Evolutionary conservation across 2,329 filamentous ascomycete species (phyloP).

Genomic region (Cercospora brassicicola): DNA sequence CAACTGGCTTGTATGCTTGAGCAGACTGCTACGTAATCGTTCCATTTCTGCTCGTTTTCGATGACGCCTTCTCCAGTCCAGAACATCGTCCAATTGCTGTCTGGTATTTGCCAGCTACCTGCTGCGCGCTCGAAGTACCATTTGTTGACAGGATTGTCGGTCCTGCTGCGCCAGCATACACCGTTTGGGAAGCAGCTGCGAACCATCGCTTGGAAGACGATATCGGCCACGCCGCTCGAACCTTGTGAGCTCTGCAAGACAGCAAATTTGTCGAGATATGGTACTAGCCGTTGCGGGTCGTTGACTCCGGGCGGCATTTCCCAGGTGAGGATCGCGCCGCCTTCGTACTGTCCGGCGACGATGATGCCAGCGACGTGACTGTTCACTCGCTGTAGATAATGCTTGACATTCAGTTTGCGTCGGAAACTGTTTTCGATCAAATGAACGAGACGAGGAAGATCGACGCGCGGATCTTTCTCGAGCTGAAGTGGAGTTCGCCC

Average conservation of each 20-base stretch:
- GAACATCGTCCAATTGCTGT: constrained; percentile 96
- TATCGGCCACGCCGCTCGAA: constrained; percentile 80
- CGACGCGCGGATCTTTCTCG: constrained; percentile 72
- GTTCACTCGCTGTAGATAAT: constrained; percentile 80
- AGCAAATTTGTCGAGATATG: constrained; percentile 96
- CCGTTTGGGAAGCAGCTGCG: constrained; percentile 82
- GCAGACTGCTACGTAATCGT: constrained; percentile 53
- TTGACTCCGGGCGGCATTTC: constrained; percentile 62
- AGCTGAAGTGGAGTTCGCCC: constrained; percentile 65
- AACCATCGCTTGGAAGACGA: constrained; percentile 96
- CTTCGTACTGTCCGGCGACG: constrained; percentile 94
- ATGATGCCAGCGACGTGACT: constrained; percentile 85
- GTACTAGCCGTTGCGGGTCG: constrained; percentile 66
- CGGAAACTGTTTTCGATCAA: constrained; percentile 93
- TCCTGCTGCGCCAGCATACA: constrained; percentile 87
- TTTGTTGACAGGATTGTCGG: constrained; percentile 94
- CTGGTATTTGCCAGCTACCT: constrained; percentile 77
- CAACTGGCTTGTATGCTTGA: constrained; percentile 51
- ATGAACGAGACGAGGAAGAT: constrained; percentile 77
- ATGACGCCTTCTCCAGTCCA: constrained; percentile 74
- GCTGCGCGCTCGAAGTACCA: constrained; percentile 95
- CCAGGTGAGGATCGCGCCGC: constrained; percentile 92
- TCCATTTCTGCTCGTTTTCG: constrained; percentile 46
- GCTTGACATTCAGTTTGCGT: constrained; percentile 75
- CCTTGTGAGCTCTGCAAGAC: constrained; percentile 87